phyloP scores from a whole-genome alignment of 495 filamentous ascomycete species.

The Trypethelium eluteriae region DNA sequence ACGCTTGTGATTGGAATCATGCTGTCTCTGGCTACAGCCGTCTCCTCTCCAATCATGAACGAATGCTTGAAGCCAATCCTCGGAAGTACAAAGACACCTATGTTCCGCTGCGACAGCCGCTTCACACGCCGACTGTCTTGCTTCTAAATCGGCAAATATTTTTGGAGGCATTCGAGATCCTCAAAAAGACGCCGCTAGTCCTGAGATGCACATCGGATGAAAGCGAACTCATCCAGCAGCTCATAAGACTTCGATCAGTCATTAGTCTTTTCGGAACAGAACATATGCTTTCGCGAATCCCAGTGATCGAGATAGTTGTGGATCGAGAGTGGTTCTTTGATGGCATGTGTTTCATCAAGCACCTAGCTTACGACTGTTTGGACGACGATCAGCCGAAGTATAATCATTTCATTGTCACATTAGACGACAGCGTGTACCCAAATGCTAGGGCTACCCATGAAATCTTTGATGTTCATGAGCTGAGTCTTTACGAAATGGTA shows the following conservation, averaged over 20 bases:
- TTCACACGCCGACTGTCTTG: slow-evolving; percentile 21
- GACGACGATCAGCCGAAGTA: too few species aligned
- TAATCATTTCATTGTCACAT: too few species aligned
- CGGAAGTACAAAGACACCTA: slow-evolving; percentile 10
- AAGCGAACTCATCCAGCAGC: too few species aligned
- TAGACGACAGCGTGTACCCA: too few species aligned
- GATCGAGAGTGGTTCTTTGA: background rate
- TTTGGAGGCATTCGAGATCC: slow-evolving; percentile 15
- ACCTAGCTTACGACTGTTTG: too few species aligned
- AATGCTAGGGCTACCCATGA: too few species aligned
- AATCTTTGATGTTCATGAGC: too few species aligned
- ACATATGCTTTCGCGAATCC: background rate
- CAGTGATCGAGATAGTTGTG: background rate
- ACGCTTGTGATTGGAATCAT: slow-evolving; percentile 16
- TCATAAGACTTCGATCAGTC: too few species aligned
- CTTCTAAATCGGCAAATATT: slow-evolving; percentile 24
- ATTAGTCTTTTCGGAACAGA: too few species aligned
- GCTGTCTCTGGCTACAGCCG: slow-evolving; percentile 6
- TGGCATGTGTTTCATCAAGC: background rate
- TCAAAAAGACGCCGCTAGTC: background rate
- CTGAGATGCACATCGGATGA: too few species aligned
- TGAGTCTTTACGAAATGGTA: too few species aligned
- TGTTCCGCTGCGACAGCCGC: slow-evolving; percentile 31
- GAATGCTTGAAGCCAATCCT: background rate
- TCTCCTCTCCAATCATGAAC: slow-evolving; percentile 19